These are phyloP conservation scores for Fusarium mangiferae DNA, from an alignment of 2,329 filamentous ascomycete species.

Conservation along the genomic window DNA sequence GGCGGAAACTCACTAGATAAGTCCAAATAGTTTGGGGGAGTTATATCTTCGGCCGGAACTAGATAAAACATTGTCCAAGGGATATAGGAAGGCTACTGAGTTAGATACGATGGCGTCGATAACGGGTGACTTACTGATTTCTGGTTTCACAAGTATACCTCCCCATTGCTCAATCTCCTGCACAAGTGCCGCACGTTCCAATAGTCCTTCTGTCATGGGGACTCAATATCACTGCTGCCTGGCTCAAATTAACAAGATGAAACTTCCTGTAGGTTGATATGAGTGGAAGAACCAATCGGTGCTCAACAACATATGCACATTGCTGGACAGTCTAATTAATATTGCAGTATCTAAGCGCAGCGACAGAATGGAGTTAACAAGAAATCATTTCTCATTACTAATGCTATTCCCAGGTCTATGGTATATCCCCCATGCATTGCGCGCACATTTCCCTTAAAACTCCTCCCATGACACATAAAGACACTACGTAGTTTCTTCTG, in stretches of 20 bases:
- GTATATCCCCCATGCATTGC: constrained; percentile 40
- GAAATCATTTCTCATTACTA: constrained; percentile 6
- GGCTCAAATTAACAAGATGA: background rate
- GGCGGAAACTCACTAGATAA: constrained; percentile 64
- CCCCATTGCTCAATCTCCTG: background rate
- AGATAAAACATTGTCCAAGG: constrained; percentile 11
- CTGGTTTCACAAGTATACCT: background rate
- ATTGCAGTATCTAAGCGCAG: background rate
- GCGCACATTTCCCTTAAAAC: constrained; percentile 12
- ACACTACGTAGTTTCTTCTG: background rate
- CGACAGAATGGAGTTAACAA: background rate
- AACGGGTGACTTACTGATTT: background rate
- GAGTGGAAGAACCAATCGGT: no score
- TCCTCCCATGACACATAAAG: constrained; percentile 5
- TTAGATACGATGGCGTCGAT: background rate
- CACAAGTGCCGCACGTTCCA: background rate
- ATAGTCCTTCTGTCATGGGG: background rate
- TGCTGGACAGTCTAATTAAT: background rate
- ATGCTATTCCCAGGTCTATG: constrained; percentile 28
- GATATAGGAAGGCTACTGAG: background rate
- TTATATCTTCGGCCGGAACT: background rate
- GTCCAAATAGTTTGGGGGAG: no score
- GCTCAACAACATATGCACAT: background rate
- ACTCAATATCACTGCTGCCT: background rate
- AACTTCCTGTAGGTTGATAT: background rate